A percentile compares a stretch with the other conserved stretches of the same genome.
Conservation (phyloP, 2,329 filamentous ascomycete species). For the Ramularia collo-cygni region DNA sequence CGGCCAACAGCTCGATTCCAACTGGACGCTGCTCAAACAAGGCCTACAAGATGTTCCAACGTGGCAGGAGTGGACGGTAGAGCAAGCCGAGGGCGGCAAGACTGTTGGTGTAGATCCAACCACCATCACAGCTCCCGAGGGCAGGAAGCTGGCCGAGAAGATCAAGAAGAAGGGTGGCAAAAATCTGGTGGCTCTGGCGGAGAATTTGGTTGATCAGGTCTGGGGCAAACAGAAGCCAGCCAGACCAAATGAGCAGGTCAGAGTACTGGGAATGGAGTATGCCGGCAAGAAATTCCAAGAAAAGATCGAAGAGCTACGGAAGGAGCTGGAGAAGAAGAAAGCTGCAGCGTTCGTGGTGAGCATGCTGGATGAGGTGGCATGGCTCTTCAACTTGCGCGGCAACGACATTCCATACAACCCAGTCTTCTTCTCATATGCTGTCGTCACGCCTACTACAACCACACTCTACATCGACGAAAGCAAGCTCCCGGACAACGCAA, state of each 20-base stretch:
- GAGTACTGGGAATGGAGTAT: constrained; percentile 63
- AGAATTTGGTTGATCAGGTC: constrained; percentile 85
- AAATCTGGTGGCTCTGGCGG: constrained; percentile 64
- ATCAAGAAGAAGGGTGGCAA: constrained; percentile 80
- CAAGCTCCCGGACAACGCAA: constrained; percentile 65
- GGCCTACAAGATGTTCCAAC: constrained; percentile 90
- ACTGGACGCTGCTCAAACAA: constrained; percentile 89
- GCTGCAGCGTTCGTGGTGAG: constrained; percentile 81
- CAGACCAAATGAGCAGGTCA: constrained; percentile 68
- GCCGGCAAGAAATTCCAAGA: constrained; percentile 74
- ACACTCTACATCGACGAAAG: constrained; percentile 77
- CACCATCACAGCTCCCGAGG: constrained; percentile 67
- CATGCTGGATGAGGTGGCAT: constrained; percentile 93
- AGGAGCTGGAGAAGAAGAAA: constrained; percentile 86
- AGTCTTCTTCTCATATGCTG: constrained; percentile 95
- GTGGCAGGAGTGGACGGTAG: constrained; percentile 91
- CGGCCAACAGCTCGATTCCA: constrained; percentile 77
- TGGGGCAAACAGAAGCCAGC: constrained; percentile 71
- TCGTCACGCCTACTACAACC: constrained; percentile 68
- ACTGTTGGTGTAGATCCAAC: constrained; percentile 85
- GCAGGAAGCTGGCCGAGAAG: constrained; percentile 71
- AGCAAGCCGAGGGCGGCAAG: constrained; percentile 78
- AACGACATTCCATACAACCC: constrained; percentile 97
- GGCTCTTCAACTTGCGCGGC: constrained; percentile 96
- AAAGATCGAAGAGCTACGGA: constrained; percentile 81